A percentile compares a stretch with the other conserved stretches of the same genome.
Conservation (phyloP, 192 early-diverging fungal genomes). For the Neocallimastix lanati region DNA sequence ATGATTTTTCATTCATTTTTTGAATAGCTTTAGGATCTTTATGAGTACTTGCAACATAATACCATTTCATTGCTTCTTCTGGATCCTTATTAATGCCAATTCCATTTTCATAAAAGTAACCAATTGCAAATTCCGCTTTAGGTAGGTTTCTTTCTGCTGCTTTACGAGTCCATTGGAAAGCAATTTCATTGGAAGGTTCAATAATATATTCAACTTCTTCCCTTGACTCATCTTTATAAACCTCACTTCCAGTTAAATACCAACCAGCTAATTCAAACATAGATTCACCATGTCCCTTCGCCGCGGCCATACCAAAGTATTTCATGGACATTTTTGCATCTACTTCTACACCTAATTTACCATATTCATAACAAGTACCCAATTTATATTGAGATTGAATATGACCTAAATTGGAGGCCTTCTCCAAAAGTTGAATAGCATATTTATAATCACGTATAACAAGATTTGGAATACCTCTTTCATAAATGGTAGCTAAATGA, state of each 20-base stretch:
- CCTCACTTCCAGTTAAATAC: conserved; percentile 2
- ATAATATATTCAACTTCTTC: not conserved
- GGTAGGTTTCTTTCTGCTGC: conserved; percentile 1
- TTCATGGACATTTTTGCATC: not conserved
- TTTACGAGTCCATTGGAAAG: not conserved
- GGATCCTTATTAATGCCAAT: conserved; percentile 2
- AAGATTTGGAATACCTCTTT: conserved; percentile 31
- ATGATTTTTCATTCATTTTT: not conserved
- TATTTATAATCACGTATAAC: conserved; percentile 43
- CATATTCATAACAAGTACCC: conserved; percentile 39
- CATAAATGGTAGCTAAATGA: conserved; percentile 35
- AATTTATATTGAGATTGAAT: conserved; percentile 38
- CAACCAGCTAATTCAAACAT: conserved; percentile 3
- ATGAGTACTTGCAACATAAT: not conserved
- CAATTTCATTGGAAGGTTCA: not conserved
- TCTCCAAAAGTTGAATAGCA: conserved; percentile 33
- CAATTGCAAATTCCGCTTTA: conserved; percentile 1
- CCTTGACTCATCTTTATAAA: not conserved
- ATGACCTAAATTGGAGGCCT: conserved; percentile 46
- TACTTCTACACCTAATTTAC: conserved; percentile 27
- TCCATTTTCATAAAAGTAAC: conserved; percentile 6
- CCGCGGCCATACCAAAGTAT: not conserved
- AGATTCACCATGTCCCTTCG: conserved; percentile 1
- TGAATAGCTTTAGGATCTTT: not conserved
- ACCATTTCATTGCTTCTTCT: conserved; percentile 2